A percentile compares a stretch with the other conserved stretches of the same genome.
Conservation (phyloP, 2,329 filamentous ascomycete species). For the Chaetothyriales sp. region DNA sequence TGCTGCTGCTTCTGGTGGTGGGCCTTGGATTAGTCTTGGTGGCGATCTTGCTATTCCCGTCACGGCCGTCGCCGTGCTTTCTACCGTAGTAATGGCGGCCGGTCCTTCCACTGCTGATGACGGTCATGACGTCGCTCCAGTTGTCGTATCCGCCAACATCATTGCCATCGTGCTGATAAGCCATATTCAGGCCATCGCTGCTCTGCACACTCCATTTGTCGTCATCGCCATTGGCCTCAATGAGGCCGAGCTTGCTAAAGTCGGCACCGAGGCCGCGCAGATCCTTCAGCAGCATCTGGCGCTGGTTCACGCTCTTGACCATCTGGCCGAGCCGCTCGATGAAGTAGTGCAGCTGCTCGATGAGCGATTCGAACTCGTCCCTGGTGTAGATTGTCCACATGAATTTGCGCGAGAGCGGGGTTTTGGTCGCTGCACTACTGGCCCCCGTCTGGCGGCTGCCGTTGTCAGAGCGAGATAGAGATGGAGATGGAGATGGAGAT, state of each 20-base stretch:
- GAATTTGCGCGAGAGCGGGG: background rate
- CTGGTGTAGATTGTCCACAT: background rate
- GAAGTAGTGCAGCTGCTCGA: background rate
- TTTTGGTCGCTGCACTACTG: background rate
- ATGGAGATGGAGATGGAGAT: too few relatives aligned
- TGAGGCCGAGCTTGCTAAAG: background rate
- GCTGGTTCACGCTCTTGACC: background rate
- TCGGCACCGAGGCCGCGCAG: background rate
- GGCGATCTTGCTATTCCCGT: too few relatives aligned
- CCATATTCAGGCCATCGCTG: background rate
- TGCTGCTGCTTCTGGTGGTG: background rate
- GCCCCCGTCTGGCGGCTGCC: too few relatives aligned
- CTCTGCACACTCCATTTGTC: background rate
- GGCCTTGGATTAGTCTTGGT: too few relatives aligned
- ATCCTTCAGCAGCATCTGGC: background rate
- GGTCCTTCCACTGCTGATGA: background rate
- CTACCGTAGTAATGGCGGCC: too few relatives aligned
- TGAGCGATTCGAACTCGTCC: background rate
- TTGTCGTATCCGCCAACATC: background rate
- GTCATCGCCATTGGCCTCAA: background rate
- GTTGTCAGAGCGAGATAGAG: too few relatives aligned
- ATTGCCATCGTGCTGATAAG: background rate
- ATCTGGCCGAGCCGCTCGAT: background rate
- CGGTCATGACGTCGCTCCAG: background rate
- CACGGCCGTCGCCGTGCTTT: background rate